Evolutionary conservation across 306 rosid species (phyloP).

Genomic region (Vicia villosa): DNA sequence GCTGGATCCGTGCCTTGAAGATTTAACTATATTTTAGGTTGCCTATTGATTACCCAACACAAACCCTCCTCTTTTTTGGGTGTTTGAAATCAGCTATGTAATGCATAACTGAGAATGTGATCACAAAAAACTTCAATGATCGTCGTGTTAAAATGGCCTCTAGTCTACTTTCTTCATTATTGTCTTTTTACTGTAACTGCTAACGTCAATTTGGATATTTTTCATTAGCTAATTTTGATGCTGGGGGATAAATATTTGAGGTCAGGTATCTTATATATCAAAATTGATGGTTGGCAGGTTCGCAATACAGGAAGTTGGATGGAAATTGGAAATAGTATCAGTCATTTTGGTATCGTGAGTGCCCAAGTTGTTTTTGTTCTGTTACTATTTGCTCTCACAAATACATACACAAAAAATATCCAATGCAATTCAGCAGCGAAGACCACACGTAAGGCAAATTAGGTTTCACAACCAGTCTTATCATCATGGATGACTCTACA

Average conservation of each 20-base stretch:
- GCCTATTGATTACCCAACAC: not conserved
- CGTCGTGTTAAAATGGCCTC: too few relatives aligned
- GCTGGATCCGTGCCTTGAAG: not conserved
- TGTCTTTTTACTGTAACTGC: not conserved
- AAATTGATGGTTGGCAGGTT: conserved; percentile 53
- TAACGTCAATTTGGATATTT: not conserved
- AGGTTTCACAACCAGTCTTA: conserved; percentile 31
- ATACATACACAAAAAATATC: conserved; percentile 69
- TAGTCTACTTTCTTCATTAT: not conserved
- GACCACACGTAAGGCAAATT: conserved; percentile 67
- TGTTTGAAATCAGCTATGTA: not conserved
- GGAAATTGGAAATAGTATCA: conserved; percentile 92
- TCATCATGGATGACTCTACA: conserved; percentile 20
- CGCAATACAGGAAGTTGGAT: conserved; percentile 91
- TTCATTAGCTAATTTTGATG: not conserved
- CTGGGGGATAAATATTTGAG: not conserved
- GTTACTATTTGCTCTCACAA: conserved; percentile 78
- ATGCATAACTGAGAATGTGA: not conserved
- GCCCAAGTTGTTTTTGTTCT: conserved; percentile 92
- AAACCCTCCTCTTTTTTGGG: not conserved
- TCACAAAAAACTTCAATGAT: not conserved
- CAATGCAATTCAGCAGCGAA: conserved; percentile 45
- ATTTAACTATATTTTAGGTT: too few relatives aligned
- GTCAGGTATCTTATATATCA: conserved; percentile 3
- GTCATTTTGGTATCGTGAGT: conserved; percentile 90